Evolutionary conservation across 1,284 basidiomycete species (phyloP).

Genomic region (Cerrena zonata): DNA sequence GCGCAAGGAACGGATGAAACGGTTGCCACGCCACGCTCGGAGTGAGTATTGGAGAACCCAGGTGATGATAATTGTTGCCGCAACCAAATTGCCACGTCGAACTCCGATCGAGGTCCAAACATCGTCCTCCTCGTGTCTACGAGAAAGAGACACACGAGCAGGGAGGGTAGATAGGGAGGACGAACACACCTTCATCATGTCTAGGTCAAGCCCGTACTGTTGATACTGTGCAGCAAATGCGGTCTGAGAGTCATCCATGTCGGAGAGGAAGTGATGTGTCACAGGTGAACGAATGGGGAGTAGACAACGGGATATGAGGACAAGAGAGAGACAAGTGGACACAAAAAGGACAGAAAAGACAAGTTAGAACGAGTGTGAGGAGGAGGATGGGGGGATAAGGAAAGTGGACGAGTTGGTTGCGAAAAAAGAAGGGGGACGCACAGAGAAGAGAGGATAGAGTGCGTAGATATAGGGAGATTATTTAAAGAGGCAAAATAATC

Average conservation of each 20-base stretch:
- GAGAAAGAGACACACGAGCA: neutral
- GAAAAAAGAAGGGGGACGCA: constrained; percentile 43
- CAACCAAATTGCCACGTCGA: neutral
- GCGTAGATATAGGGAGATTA: constrained; percentile 27
- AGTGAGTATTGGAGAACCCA: neutral
- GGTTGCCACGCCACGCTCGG: neutral
- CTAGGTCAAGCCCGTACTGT: constrained; percentile 68
- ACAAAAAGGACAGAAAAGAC: constrained; percentile 10
- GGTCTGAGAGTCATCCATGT: constrained; percentile 71
- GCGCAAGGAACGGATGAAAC: neutral
- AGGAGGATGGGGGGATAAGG: constrained; percentile 27
- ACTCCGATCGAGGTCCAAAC: neutral
- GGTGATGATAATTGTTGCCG: neutral
- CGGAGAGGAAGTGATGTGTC: constrained; percentile 23
- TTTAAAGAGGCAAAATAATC: constrained; percentile 42
- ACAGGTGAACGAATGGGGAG: constrained; percentile 28
- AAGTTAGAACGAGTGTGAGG: constrained; percentile 28
- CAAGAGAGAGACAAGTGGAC: constrained; percentile 16
- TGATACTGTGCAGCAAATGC: constrained; percentile 62
- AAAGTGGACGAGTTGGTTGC: constrained; percentile 32
- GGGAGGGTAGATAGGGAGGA: constrained; percentile 1
- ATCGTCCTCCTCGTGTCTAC: too few relatives aligned
- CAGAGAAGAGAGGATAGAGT: constrained; percentile 40
- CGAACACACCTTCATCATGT: constrained; percentile 75
- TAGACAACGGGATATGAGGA: constrained; percentile 33